These are phyloP conservation scores for Amauroascus verrucosus DNA, from an alignment of 2,329 filamentous ascomycete genomes.

Conservation along the genomic window DNA sequence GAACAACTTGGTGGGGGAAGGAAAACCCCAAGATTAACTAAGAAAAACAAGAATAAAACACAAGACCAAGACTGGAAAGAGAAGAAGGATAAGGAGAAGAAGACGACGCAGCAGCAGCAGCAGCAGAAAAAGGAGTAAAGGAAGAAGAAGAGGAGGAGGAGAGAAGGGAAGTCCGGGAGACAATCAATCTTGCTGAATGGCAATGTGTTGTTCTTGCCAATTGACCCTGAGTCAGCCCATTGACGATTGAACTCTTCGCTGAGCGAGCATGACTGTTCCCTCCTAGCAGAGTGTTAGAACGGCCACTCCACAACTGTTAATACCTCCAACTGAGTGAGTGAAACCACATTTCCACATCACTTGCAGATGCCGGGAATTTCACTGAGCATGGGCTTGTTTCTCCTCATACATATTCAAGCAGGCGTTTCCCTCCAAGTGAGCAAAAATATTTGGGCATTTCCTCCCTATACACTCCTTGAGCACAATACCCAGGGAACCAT, in stretches of 20 bases:
- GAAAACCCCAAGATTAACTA: neutral
- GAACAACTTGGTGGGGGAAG: neutral
- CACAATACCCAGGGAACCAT: no score
- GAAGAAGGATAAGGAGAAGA: neutral
- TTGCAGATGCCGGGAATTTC: no score
- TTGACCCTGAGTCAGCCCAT: neutral
- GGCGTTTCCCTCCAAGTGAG: no score
- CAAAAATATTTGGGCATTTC: no score
- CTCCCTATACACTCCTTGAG: no score
- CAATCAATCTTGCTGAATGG: neutral
- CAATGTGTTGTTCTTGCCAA: neutral
- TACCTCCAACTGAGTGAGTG: neutral
- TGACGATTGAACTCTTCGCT: neutral
- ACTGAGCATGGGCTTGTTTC: no score
- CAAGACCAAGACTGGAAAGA: neutral
- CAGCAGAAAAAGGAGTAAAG: no score
- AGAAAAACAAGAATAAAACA: neutral
- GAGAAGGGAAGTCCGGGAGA: neutral
- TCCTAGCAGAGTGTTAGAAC: neutral
- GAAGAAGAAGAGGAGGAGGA: neutral
- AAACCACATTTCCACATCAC: no score
- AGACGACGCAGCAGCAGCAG: no score
- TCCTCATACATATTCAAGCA: no score
- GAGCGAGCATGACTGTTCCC: neutral
- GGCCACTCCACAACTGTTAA: neutral